Evolutionary conservation across 495 filamentous ascomycete genomes (phyloP), one percentile per base, ranked within the genome.

Genomic region (Collariella sp.): DNA sequence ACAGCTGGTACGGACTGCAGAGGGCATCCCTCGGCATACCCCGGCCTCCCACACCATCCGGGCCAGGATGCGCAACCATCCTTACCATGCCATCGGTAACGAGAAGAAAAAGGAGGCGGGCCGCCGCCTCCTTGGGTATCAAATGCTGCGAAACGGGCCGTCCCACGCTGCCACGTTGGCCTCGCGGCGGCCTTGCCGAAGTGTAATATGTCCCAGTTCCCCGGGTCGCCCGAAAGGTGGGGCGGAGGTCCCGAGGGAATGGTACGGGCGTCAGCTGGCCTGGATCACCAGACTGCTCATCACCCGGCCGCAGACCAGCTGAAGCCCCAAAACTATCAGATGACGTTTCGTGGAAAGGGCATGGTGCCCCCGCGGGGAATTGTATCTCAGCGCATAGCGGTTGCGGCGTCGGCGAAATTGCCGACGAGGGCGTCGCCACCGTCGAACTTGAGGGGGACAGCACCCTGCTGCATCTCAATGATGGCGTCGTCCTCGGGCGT

Each of bases 391-490:
- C 63, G 61, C 60, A 72, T 69, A 39, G 67, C 70, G 13, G 68
- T 67, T 19, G 69, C 72, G 35, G 73, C 74, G 58, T 76, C 75
- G 57, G 74, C 70, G 63, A 78, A 78, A 52, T 75, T 76, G 26
- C 75, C 75, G 40, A 78, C 71, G 12, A 78, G 67, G 20, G 65
- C 62, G 20, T 70, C 73, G 43, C 68, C 67, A 44, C 70, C 70
- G 34, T 72, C 71, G 18, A 68, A 59, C 64, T 76, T 75, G 58
- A 76, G 67, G 52, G 72, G 58, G 15, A 50, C 52, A 10, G 67
- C 52, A 42, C 64, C 66, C 40, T 62, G 69, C 60, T 71, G 70
- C 63, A 74, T 57, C 53, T 75, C 73, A 39, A 68, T 65, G 49
- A 68, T 65, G 49, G 61, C 68, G 49, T 76, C 71, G 31, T 78